Evolutionary conservation across 2,329 filamentous ascomycete genomes (phyloP), one percentile per base, ranked within the genome.

Genomic region (Clarireedia hainanense): DNA sequence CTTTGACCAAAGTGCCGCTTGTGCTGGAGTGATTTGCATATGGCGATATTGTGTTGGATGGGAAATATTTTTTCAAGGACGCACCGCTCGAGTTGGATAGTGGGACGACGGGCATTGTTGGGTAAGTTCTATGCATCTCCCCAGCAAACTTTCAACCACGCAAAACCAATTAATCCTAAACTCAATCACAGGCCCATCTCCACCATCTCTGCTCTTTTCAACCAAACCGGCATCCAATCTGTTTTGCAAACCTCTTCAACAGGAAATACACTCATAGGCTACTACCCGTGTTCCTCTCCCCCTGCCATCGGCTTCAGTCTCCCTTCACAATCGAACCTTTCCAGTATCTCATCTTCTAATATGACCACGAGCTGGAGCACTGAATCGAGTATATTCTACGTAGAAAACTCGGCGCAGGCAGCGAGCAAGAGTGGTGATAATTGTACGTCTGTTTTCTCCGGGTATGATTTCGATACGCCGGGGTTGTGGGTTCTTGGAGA

Each of bases 261-360:
- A 1, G 50, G 40, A 15, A 14, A 51, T 15, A 46, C 40, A 4
- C 54, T 60, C 6, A 40, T 30, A 23, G 57, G 57, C 1, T 61
- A 59, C 20, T 60, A 52, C 48, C 53, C 55, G 14, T 60, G 56
- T 23, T 47, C 24, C 14, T 52, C 47, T n/a, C 54, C 49, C 7
- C 59, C 50, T 9, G 49, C 36, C n/a, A 30, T 57, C 6, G 56
- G 56, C 15, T 57, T 57, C 42, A 47, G 50, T 48, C 54, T 63
- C 6, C 56, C 56, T 43, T 50, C 58, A 15, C 40, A 43, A 9
- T 50, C 50, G 1, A 42, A 7, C 1, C 23, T 39, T 2, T 23
- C 6, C 23, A 3, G 14, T 14, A 9, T 45, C 15, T n/a, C 20
- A 23, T 17, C 12, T 36, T 6, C 17, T 46, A 20, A 57, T 36